phyloP scores from a whole-genome alignment of 805 yeast species.

The Hanseniaspora lindneri region DNA sequence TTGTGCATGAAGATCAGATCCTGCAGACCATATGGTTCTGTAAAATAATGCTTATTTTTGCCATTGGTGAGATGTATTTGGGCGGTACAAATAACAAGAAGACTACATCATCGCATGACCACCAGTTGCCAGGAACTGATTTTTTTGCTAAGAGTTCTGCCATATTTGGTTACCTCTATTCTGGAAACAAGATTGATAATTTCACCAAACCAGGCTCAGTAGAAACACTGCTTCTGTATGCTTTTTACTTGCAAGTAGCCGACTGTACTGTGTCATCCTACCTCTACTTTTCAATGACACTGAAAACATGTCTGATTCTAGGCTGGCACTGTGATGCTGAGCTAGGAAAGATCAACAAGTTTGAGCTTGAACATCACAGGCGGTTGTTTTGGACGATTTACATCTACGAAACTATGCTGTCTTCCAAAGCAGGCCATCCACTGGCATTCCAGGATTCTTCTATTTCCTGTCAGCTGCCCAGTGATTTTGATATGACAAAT shows the following conservation, averaged over 20 bases:
- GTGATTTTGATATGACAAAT: slow-evolving; percentile 51
- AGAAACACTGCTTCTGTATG: slow-evolving; percentile 62
- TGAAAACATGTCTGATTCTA: slow-evolving; percentile 56
- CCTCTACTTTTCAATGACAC: slow-evolving; percentile 65
- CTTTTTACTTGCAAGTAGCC: slow-evolving; percentile 70
- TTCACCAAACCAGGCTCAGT: slow-evolving; percentile 70
- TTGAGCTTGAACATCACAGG: slow-evolving; percentile 72
- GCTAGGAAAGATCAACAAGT: slow-evolving; percentile 48
- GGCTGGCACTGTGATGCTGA: slow-evolving; percentile 81
- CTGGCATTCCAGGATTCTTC: slow-evolving; percentile 70
- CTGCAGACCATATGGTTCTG: slow-evolving; percentile 74
- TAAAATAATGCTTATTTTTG: slow-evolving; percentile 58
- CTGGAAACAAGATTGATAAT: slow-evolving; percentile 69
- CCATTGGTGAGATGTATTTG: slow-evolving; percentile 71
- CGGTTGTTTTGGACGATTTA: slow-evolving; percentile 81
- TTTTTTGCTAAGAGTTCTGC: slow-evolving; percentile 73
- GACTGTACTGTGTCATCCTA: slow-evolving; percentile 75
- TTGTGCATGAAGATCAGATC: slow-evolving; percentile 39
- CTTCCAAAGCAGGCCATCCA: slow-evolving; percentile 73
- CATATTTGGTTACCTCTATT: slow-evolving; percentile 60
- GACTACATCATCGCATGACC: slow-evolving; percentile 25
- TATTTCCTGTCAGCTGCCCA: slow-evolving; percentile 65
- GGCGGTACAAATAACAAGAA: slow-evolving; percentile 51
- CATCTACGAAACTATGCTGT: slow-evolving; percentile 70
- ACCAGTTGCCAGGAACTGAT: slow-evolving; percentile 57